Base-by-base conservation (phyloP, 2,329 filamentous ascomycete genomes). In the Cercospora sojina region DNA sequence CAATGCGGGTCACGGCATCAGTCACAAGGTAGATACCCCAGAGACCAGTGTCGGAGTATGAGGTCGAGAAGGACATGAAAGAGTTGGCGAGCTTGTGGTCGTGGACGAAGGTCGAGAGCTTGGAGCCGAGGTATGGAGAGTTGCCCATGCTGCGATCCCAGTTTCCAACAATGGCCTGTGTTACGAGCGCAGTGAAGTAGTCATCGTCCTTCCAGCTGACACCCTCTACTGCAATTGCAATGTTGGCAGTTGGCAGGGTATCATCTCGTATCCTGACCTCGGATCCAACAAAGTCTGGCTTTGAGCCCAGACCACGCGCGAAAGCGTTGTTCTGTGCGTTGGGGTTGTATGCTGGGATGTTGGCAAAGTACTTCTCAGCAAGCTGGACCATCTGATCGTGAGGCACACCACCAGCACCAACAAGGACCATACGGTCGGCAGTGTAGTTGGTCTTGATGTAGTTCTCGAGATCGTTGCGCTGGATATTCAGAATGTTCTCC, bases 381-480 rank as follows among this genome's bases (percentile, higher is more conserved):
- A 99, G 89, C 79, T 94, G 90, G 76, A 99, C 95, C 69, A 99
- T 90, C 84, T 97, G 87, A 79, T 93, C 87, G 83, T 99, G 95
- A 73, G 94, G 92, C 72, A 99, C 86, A 76, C 95, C 95, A 81
- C 95, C 95, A 73, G 95, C 90, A 79, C 93, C 93, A 74, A 97
- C 95, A 57, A 99, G 90, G 72, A 99, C 94, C 94, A 99, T 99
- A 81, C 96, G 93, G 84, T 99, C 95, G 73, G 95, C 94, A 66
- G 93, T 97, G 87, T 99, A 99, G 88, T 99, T 99, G 84, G 88
- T 95, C 87, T 96, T 97, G 87, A 99, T 98, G 85, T 99, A 99
- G 85, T 91, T 91, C 81, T 86, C 84, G 74, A 99, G 87, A 82
- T 99, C 94, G 76, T 92, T 88, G 77, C 93, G 90, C 82, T 91